Evolutionary conservation across 1,284 basidiomycete genomes (phyloP).

Genomic region (Trichosporon faecale): DNA sequence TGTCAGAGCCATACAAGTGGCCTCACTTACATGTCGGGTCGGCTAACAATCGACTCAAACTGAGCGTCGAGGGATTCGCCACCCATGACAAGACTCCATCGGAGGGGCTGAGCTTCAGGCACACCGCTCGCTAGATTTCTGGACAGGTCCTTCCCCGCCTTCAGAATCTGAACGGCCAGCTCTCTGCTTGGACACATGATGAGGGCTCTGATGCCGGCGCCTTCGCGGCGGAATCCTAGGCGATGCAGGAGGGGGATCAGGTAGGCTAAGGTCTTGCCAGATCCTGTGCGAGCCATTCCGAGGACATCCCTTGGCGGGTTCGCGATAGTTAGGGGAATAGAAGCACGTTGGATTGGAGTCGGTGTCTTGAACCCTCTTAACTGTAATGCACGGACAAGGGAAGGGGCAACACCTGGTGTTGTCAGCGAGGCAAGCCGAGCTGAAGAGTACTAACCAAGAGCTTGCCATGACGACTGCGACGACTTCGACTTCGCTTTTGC

Average conservation of each 20-base stretch:
- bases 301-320: slow-evolving; percentile 90
- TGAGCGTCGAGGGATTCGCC: slow-evolving; percentile 95
- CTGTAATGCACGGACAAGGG: slow-evolving; percentile 76
- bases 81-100: slow-evolving; percentile 94
- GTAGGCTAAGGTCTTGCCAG: slow-evolving; percentile 96
- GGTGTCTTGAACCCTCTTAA: slow-evolving; percentile 93
- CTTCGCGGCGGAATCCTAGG: slow-evolving; percentile 68
- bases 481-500: slow-evolving; percentile 11
- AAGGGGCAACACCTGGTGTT: slow-evolving; percentile 71
- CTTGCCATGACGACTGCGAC: slow-evolving; percentile 32
- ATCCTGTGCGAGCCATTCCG: slow-evolving; percentile 97
- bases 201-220: slow-evolving; percentile 75
- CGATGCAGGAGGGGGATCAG: slow-evolving; percentile 88
- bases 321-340: slow-evolving; percentile 80
- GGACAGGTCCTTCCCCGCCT: slow-evolving; percentile 89
- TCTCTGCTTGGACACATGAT: slow-evolving; percentile 92
- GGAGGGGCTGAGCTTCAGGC: slow-evolving; percentile 61
- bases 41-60: slow-evolving; percentile 89
- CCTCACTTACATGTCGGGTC: slow-evolving; percentile 81
- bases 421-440: background rate
- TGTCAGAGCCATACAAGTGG: background rate
- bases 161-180: slow-evolving; percentile 87
- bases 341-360: slow-evolving; percentile 90
- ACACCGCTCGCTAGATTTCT: slow-evolving; percentile 59
- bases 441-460: slow-evolving; percentile 31